A percentile compares a stretch with the other conserved stretches of the same genome.
Evolutionary conservation across 116 monocot genomes (phyloP).

Genomic region (Dioscorea cayenensis): DNA sequence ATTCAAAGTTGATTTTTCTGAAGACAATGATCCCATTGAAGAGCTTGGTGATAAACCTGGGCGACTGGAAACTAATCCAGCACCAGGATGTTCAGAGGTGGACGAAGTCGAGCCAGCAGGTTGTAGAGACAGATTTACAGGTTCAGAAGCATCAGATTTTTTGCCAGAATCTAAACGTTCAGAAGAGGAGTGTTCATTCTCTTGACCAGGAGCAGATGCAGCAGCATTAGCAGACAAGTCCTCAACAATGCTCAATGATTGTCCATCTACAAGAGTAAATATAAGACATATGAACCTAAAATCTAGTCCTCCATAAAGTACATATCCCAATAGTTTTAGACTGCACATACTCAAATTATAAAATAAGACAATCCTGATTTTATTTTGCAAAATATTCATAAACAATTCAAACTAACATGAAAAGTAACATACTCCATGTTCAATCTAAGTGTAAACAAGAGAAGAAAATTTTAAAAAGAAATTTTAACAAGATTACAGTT

Average conservation of each 20-base stretch:
- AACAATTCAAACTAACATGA: too few relatives aligned
- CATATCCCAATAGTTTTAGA: too few relatives aligned
- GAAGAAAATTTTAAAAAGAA: too few relatives aligned
- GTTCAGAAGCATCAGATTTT: slow-evolving; percentile 9
- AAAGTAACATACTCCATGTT: too few relatives aligned
- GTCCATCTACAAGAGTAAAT: background rate
- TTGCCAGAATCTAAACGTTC: slow-evolving; percentile 32
- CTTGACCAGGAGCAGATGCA: slow-evolving; percentile 28
- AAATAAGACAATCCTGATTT: too few relatives aligned
- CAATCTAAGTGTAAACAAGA: too few relatives aligned
- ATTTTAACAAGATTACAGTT: too few relatives aligned
- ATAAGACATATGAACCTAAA: background rate
- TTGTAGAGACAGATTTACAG: slow-evolving; percentile 14
- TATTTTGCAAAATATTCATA: too few relatives aligned
- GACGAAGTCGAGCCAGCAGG: slow-evolving; percentile 46
- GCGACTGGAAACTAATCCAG: slow-evolving; percentile 33
- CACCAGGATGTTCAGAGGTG: slow-evolving; percentile 29
- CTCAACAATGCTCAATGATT: background rate
- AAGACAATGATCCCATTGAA: slow-evolving; percentile 64
- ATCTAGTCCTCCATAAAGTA: too few relatives aligned
- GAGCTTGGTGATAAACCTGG: slow-evolving; percentile 71
- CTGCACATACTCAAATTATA: too few relatives aligned
- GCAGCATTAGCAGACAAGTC: slow-evolving; percentile 15
- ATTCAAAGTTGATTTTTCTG: slow-evolving; percentile 78
- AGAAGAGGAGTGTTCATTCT: slow-evolving; percentile 10